These are phyloP conservation scores for Tritrichomonas musculus DNA, from an alignment of 208 protist genomes.

Conservation along the genomic window DNA sequence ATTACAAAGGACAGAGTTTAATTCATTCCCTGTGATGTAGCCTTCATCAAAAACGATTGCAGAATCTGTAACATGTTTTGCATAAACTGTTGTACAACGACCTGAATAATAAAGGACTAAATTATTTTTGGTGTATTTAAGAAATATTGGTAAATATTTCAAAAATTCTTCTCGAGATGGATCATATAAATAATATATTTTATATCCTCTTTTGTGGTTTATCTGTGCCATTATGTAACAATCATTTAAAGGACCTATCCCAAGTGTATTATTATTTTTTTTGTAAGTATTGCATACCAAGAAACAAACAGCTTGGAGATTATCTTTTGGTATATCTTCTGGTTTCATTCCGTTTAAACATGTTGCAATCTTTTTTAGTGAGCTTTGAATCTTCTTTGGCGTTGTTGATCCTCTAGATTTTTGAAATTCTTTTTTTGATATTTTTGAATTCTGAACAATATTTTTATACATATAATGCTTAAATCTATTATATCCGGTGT, in stretches of 20 bases:
- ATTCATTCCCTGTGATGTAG: background rate
- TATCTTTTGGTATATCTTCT: too few relatives aligned
- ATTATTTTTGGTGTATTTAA: background rate
- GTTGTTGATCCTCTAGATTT: too few relatives aligned
- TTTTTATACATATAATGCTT: too few relatives aligned
- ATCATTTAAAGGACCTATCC: constrained; percentile 13
- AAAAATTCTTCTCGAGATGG: background rate
- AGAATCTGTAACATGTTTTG: background rate
- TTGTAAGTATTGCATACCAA: background rate
- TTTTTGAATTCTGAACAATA: too few relatives aligned
- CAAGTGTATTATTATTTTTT: background rate
- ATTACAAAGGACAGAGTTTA: background rate
- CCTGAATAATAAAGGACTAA: background rate
- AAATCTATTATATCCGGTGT: too few relatives aligned
- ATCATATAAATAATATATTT: background rate
- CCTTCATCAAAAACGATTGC: background rate
- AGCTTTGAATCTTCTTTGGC: too few relatives aligned
- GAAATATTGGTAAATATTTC: background rate
- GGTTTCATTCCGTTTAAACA: too few relatives aligned
- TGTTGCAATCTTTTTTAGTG: too few relatives aligned
- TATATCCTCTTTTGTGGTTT: background rate
- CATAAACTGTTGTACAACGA: background rate
- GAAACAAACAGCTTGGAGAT: background rate
- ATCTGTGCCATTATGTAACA: background rate
- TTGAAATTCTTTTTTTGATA: too few relatives aligned